Base-by-base conservation (phyloP, 352 stramenopile genomes). In the Phytophthora cryptogea region DNA sequence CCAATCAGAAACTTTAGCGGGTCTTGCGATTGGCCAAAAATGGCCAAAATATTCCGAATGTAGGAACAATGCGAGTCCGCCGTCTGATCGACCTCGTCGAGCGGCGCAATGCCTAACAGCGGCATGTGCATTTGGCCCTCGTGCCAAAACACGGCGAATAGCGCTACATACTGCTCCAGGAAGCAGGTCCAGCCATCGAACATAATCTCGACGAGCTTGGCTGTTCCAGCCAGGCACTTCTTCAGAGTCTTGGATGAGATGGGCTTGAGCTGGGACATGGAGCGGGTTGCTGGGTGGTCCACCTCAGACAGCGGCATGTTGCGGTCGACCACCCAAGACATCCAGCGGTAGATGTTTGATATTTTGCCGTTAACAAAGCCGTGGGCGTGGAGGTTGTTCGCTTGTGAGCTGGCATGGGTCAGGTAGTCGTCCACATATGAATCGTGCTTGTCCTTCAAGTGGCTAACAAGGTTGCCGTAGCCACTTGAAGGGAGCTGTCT, bases 221-320 rank as follows among this genome's bases (percentile, higher is more conserved):
- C 41, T 5, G 20, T 52, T 23, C 17, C 10, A 54, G 30, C 8
- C n/a, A n/a, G n/a, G n/a, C n/a, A n/a, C n/a, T n/a, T n/a, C n/a
- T n/a, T n/a, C n/a, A n/a, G n/a, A n/a, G 44, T 50, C n/a, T 56
- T 63, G 1, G 37, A 51, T 3, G n/a, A 63, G 17, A 42, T 56
- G n/a, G 37, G 28, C 30, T 45, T 56, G 3, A 49, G 35, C 41
- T 47, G 26, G 43, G 16, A 10, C n/a, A n/a, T n/a, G n/a, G n/a
- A n/a, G n/a, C n/a, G n/a, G n/a, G n/a, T n/a, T n/a, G n/a, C n/a
- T n/a, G 36, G 45, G 27, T 51, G 11, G 37, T 51, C 44, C 5
- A 50, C 44, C 44, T 55, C 54, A 54, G 26, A 40, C 28, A 58
- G 43, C 14, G 27, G 33, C 42, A 54, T 53, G 44, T 61, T 52